These are phyloP conservation scores for Physcomitrium patens DNA, from an alignment of 225 moss, liverwort and hornwort genomes.

Conservation along the genomic window DNA sequence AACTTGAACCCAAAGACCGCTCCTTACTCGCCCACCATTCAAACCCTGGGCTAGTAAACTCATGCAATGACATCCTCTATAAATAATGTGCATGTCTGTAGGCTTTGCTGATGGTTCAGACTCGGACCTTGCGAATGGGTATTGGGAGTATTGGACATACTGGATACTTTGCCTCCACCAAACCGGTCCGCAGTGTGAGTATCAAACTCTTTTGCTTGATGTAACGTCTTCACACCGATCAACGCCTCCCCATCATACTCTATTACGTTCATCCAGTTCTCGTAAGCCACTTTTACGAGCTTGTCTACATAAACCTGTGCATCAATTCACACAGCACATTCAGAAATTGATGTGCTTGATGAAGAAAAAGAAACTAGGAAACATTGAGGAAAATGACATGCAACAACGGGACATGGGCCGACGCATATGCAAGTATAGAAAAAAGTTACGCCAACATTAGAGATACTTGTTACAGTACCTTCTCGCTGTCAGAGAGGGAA, in stretches of 20 bases:
- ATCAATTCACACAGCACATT: background rate
- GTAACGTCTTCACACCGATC: slow-evolving; percentile 33
- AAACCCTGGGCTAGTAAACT: slow-evolving; percentile 24
- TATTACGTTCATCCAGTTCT: slow-evolving; percentile 39
- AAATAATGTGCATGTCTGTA: slow-evolving; percentile 4
- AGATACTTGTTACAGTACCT: slow-evolving; percentile 5
- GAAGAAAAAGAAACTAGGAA: no score
- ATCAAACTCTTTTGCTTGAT: slow-evolving; percentile 31
- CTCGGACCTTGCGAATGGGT: slow-evolving; percentile 17
- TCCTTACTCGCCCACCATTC: slow-evolving; percentile 27
- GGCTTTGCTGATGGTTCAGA: background rate
- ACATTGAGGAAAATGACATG: no score
- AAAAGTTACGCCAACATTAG: no score
- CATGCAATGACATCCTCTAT: slow-evolving; percentile 24
- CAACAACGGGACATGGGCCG: no score
- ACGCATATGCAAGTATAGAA: no score
- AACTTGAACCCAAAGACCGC: slow-evolving; percentile 23
- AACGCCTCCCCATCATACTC: slow-evolving; percentile 40
- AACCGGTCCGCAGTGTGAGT: slow-evolving; percentile 32
- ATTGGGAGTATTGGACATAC: background rate
- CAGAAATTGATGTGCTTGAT: background rate
- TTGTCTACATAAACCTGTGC: slow-evolving; percentile 38
- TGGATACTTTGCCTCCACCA: slow-evolving; percentile 14
- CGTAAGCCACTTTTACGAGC: slow-evolving; percentile 38
- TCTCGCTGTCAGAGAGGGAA: slow-evolving; percentile 37